Conservation (phyloP, 352 stramenopile genomes). For the Pythium apleroticum region DNA sequence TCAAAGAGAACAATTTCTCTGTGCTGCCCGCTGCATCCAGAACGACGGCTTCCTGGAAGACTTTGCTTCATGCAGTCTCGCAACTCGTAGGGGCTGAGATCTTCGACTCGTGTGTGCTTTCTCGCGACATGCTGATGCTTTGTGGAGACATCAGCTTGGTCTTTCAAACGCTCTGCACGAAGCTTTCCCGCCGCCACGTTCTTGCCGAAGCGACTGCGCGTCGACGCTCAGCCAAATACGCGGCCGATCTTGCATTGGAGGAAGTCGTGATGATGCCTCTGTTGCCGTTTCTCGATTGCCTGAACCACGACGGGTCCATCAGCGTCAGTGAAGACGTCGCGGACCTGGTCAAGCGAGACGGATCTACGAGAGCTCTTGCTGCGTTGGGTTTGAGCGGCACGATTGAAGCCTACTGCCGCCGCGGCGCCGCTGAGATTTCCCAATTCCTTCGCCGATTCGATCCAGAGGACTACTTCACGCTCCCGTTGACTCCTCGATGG, state of each 20-base stretch:
- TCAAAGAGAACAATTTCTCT: slow-evolving; percentile 27
- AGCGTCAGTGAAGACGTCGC: slow-evolving; percentile 16
- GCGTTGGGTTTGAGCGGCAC: neutral
- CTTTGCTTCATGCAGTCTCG: slow-evolving; percentile 2
- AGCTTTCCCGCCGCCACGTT: slow-evolving; percentile 15
- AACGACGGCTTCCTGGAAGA: slow-evolving; percentile 6
- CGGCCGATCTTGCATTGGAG: slow-evolving; percentile 5
- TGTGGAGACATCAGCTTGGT: slow-evolving; percentile 29
- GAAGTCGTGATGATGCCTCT: slow-evolving; percentile 30
- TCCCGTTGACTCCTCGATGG: neutral
- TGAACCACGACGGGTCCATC: slow-evolving; percentile 26
- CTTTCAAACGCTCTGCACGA: slow-evolving; percentile 29
- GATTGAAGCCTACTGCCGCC: slow-evolving; percentile 4
- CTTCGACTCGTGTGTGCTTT: slow-evolving; percentile 32
- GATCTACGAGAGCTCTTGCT: neutral
- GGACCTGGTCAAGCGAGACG: neutral
- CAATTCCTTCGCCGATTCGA: slow-evolving; percentile 2
- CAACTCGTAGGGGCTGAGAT: slow-evolving; percentile 29
- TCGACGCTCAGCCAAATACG: slow-evolving; percentile 1
- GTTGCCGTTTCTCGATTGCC: slow-evolving; percentile 31
- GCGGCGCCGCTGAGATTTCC: neutral
- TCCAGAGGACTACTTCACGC: neutral
- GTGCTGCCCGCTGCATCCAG: slow-evolving; percentile 12
- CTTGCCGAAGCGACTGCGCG: slow-evolving; percentile 23
- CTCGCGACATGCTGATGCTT: slow-evolving; percentile 32